Base-by-base conservation (phyloP, 371 early-diverging fungal species). In the Rozella allomycis region DNA sequence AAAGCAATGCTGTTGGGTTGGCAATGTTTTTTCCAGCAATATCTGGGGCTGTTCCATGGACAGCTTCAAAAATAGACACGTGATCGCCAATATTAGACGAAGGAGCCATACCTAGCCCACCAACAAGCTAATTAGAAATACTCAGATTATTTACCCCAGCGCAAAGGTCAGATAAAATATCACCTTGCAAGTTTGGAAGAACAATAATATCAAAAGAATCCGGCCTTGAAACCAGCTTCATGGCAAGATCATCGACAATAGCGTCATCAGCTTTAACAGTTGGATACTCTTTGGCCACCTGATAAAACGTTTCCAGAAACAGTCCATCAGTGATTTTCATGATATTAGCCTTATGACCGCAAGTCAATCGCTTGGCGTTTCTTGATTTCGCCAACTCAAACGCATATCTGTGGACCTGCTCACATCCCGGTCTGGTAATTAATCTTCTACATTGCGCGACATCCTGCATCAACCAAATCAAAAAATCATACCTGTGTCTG, bases 141-240 rank as follows among this genome's bases (percentile, higher is more conserved):
- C n/a, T n/a, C n/a, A n/a, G n/a, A n/a, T n/a, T n/a, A n/a, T n/a
- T n/a, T n/a, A n/a, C n/a, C n/a, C 96, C 96, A 37, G 96, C 93
- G 49, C 86, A 75, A 72, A 94, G 74, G 47, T 94, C 96, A 25
- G 79, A 78, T 35, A 94, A 61, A 58, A 94, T 94, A 56, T 94
- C 96, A 49, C 96, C 96, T 42, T 94, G 90, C 55, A 94, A 66
- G 70, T 94, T 94, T 39, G 96, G 96, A 91, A 94, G 88, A 41
- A 90, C 96, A 88, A 94, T 81, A 50, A 94, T 93, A 26, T 69
- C 67, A 52, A 72, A 94, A 42, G 72, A 55, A 27, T 69, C 57
- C 12, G 91, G 96, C 54, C 85, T 81, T 60, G 82, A 70, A 37
- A 85, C 86, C 37, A 94, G 83, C 71, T 86, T 60, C 32, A 86